phyloP scores from a whole-genome alignment of 176 grass and related monocot genomes.

The Stipa capillata region DNA sequence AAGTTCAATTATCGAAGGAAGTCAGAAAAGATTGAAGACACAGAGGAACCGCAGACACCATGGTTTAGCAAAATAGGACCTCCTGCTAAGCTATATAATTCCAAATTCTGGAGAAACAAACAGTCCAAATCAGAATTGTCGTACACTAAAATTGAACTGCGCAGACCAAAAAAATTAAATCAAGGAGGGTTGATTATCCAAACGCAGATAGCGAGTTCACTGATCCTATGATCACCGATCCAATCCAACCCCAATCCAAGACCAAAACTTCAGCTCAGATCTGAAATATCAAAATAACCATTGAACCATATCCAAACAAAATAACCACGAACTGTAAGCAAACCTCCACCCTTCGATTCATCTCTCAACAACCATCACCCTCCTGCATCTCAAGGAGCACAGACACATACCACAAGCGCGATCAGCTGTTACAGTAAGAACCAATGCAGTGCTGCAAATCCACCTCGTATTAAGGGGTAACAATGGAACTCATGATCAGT shows the following conservation, averaged over 20 bases:
- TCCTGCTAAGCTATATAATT: neutral
- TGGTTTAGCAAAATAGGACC: neutral
- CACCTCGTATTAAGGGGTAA: no score
- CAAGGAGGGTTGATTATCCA: neutral
- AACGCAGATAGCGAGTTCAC: neutral
- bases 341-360: slow-evolving; percentile 1
- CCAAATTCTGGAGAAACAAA: slow-evolving; percentile 1
- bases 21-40: neutral
- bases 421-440: neutral
- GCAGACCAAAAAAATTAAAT: neutral
- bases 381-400: neutral
- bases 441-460: no score
- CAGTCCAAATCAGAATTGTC: neutral
- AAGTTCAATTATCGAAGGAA: neutral
- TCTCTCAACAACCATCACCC: neutral
- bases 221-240: neutral
- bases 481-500: no score
- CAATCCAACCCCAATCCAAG: neutral
- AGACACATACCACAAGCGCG: neutral
- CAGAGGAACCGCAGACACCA: neutral
- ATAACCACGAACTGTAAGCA: neutral
- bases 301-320: neutral
- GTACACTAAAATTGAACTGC: neutral
- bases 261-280: neutral
- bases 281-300: neutral